Conservation (phyloP, 208 protist genomes). For the Endotrypanum monterogeii region DNA sequence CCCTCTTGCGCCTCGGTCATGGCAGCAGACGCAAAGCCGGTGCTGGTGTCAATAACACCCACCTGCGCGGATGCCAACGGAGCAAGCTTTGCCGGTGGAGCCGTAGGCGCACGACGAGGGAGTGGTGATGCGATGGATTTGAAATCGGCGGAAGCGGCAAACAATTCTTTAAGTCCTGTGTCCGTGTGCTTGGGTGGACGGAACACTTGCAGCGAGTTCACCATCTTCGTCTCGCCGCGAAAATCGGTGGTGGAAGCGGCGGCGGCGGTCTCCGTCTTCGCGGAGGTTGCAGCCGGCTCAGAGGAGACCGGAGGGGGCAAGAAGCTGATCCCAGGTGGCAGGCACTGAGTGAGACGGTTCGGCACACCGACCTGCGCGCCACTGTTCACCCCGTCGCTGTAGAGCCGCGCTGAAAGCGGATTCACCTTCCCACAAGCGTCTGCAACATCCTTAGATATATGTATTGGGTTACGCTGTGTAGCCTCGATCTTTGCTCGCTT, state of each 20-base stretch:
- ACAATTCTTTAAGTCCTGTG: constrained; percentile 57
- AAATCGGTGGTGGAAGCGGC: not conserved
- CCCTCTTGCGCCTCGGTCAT: not conserved
- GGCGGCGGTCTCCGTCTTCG: constrained; percentile 2
- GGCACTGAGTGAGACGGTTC: constrained; percentile 57
- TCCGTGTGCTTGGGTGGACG: constrained; percentile 54
- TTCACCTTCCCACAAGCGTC: constrained; percentile 73
- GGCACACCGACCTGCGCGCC: constrained; percentile 66
- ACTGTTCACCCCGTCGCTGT: constrained; percentile 70
- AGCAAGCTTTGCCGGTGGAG: constrained; percentile 13
- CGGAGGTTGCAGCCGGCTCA: constrained; percentile 3
- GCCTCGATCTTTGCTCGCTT: constrained; percentile 40
- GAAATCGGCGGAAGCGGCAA: constrained; percentile 24
- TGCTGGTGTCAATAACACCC: constrained; percentile 1
- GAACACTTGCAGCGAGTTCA: constrained; percentile 82
- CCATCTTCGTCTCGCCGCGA: constrained; percentile 42
- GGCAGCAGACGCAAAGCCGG: not conserved
- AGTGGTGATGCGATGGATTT: constrained; percentile 10
- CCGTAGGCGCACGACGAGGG: not conserved
- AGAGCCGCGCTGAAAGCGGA: constrained; percentile 69
- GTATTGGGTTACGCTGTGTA: constrained; percentile 84
- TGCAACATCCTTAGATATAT: constrained; percentile 82
- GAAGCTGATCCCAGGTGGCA: constrained; percentile 8
- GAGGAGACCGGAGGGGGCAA: constrained; percentile 10
- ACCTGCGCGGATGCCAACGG: constrained; percentile 4